Conservation (phyloP, 2,329 filamentous ascomycete species). For the Raffaelea deltoideospora region DNA sequence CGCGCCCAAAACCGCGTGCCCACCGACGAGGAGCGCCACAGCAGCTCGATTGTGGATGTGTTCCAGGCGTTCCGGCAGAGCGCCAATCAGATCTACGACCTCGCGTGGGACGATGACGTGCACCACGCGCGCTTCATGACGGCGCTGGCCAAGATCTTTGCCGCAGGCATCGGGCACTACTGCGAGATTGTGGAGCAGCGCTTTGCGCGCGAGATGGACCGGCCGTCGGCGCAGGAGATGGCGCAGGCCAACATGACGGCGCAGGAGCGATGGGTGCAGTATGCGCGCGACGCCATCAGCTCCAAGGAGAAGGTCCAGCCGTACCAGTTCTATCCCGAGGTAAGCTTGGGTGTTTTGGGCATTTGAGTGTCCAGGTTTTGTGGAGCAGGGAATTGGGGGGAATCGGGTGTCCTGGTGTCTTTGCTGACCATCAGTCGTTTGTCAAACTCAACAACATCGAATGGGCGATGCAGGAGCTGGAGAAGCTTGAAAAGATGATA, state of each 20-base stretch:
- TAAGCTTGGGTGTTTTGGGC: constrained; percentile 23
- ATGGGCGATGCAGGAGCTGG: constrained; percentile 81
- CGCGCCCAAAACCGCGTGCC: too few species aligned
- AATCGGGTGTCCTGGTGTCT: background rate
- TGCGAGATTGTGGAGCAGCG: constrained; percentile 79
- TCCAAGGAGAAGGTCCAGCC: constrained; percentile 88
- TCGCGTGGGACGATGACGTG: constrained; percentile 86
- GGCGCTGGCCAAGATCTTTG: constrained; percentile 69
- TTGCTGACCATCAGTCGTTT: constrained; percentile 49
- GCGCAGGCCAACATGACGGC: constrained; percentile 62
- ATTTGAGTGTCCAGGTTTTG: background rate
- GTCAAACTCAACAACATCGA: constrained; percentile 98
- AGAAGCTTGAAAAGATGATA: constrained; percentile 77
- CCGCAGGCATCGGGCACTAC: constrained; percentile 69
- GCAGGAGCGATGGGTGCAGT: constrained; percentile 84
- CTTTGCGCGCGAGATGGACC: constrained; percentile 87
- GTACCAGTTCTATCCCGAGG: constrained; percentile 91
- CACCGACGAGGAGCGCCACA: constrained; percentile 74
- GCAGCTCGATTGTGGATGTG: constrained; percentile 81
- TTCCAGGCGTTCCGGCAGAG: constrained; percentile 90
- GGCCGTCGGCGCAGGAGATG: constrained; percentile 74
- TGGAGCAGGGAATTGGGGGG: too few species aligned
- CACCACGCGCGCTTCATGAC: constrained; percentile 98
- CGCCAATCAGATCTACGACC: constrained; percentile 68
- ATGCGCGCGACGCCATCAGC: constrained; percentile 85